Evolutionary conservation across 192 early-diverging fungal species (phyloP).

Genomic region (Backusella mclennaniae): DNA sequence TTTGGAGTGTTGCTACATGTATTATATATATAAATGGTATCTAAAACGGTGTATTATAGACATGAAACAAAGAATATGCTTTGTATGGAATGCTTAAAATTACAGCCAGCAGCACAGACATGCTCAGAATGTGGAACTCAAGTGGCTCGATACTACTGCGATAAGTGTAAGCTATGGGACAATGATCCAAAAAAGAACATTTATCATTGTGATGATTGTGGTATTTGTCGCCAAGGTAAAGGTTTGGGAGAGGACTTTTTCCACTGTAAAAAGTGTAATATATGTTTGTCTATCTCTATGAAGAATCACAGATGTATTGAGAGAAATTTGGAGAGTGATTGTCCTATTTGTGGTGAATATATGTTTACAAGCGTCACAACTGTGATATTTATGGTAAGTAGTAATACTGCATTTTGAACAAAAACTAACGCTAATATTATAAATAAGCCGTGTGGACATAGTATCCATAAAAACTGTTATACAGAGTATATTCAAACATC

Average conservation of each 20-base stretch:
- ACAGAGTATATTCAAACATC: slow-evolving; percentile 82
- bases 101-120: slow-evolving; percentile 74
- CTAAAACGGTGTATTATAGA: slow-evolving; percentile 13
- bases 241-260: slow-evolving; percentile 80
- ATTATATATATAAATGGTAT: too few species aligned
- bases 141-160: slow-evolving; percentile 84
- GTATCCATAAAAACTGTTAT: slow-evolving; percentile 88
- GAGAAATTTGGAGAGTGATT: slow-evolving; percentile 86
- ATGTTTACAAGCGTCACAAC: slow-evolving; percentile 85
- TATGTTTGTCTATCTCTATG: slow-evolving; percentile 79
- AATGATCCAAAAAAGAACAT: slow-evolving; percentile 78
- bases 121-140: slow-evolving; percentile 69
- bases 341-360: slow-evolving; percentile 95
- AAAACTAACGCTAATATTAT: neutral
- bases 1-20: too few species aligned
- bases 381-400: slow-evolving; percentile 79
- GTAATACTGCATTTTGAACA: neutral
- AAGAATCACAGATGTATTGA: slow-evolving; percentile 91
- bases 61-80: slow-evolving; percentile 74
- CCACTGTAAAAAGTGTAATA: slow-evolving; percentile 90
- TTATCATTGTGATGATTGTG: slow-evolving; percentile 93
- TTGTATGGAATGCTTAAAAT: slow-evolving; percentile 87
- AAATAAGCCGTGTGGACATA: slow-evolving; percentile 82
- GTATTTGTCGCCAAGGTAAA: slow-evolving; percentile 87
- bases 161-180: slow-evolving; percentile 90